phyloP scores from a whole-genome alignment of 2,329 filamentous ascomycete species.

The Penicillium sclerotiorum region DNA sequence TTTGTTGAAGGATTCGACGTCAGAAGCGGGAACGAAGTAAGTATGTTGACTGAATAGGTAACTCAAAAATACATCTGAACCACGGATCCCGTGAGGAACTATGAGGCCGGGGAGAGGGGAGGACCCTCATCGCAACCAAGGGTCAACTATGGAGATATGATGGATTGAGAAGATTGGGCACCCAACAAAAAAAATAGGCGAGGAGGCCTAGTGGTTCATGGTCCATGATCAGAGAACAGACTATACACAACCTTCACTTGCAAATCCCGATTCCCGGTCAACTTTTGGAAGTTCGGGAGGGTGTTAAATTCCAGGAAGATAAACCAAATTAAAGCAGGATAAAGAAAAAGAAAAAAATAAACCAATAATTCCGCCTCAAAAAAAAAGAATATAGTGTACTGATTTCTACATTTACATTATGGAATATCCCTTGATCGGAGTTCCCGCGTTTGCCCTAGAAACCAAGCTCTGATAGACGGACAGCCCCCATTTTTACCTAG shows the following conservation, averaged over 20 bases:
- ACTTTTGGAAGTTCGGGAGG: too few relatives aligned
- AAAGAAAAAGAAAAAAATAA: background rate
- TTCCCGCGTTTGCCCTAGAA: background rate
- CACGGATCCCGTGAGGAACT: conserved; percentile 1
- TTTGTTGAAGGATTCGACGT: conserved; percentile 14
- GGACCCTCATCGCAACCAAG: background rate
- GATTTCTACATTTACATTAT: too few relatives aligned
- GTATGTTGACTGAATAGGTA: conserved; percentile 1
- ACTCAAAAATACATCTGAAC: conserved; percentile 1
- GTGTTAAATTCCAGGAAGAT: too few relatives aligned
- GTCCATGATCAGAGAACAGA: background rate
- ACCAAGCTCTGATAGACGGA: background rate
- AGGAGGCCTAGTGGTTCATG: too few relatives aligned
- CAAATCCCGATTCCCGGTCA: background rate
- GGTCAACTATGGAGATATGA: background rate
- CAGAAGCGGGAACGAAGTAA: background rate
- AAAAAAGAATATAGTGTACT: too few relatives aligned
- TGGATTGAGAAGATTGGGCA: conserved; percentile 6
- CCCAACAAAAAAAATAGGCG: background rate
- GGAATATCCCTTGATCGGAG: background rate
- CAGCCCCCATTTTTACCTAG: conserved; percentile 12
- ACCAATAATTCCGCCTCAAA: background rate
- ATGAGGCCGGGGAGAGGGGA: background rate
- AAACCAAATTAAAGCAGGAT: background rate
- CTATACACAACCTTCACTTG: background rate